Evolutionary conservation across 768 basidiomycete species (phyloP).

Genomic region (Mycena galericulata): DNA sequence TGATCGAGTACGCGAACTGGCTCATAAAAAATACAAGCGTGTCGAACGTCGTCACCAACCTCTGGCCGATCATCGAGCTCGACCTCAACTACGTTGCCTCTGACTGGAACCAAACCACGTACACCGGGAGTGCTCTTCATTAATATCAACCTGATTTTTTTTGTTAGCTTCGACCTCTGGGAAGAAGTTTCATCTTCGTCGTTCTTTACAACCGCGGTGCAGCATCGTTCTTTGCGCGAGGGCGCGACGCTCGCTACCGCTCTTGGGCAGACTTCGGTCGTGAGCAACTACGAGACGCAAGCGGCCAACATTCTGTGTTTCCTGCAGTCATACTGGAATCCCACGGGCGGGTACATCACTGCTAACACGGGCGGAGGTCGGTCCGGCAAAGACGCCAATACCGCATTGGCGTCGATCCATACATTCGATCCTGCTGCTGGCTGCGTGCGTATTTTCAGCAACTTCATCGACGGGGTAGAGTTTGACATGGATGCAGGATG

Average conservation of each 20-base stretch:
- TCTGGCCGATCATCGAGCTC: constrained; percentile 47
- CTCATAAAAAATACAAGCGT: constrained; percentile 62
- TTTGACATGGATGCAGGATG: no score
- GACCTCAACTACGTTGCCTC: constrained; percentile 66
- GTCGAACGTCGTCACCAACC: constrained; percentile 49
- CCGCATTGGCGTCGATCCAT: constrained; percentile 76
- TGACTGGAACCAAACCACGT: constrained; percentile 66
- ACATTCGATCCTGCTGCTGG: constrained; percentile 68
- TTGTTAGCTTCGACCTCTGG: constrained; percentile 73
- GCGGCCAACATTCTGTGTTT: constrained; percentile 79
- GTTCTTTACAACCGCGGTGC: constrained; percentile 86
- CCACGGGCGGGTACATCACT: constrained; percentile 68
- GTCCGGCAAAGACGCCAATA: constrained; percentile 81
- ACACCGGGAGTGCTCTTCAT: constrained; percentile 38
- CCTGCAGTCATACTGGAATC: constrained; percentile 87
- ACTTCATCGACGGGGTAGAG: no score
- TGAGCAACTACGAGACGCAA: constrained; percentile 69
- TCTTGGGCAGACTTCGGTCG: constrained; percentile 61
- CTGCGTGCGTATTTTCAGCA: constrained; percentile 31
- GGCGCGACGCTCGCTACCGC: constrained; percentile 71
- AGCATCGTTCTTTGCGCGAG: constrained; percentile 79
- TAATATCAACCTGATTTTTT: neutral
- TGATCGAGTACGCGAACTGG: constrained; percentile 78
- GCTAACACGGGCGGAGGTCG: constrained; percentile 82
- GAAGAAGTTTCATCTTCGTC: constrained; percentile 79